Percentiles rank a stretch among this genome's conserved stretches.
phyloP scores from a whole-genome alignment of 164 flowering plant genomes.

The Echeveria elegans region DNA sequence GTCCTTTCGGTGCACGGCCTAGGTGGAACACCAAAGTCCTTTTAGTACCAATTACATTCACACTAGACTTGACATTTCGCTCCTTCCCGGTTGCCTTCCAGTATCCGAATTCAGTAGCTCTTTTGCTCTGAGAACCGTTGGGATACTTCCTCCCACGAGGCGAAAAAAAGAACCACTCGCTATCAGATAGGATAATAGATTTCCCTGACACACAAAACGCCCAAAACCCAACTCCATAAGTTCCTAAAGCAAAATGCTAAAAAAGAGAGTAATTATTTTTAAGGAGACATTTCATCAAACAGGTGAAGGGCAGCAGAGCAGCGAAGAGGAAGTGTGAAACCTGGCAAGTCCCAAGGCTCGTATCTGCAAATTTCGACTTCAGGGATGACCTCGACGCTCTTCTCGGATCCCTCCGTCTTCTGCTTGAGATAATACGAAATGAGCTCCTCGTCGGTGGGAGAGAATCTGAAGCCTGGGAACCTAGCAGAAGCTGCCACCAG shows the following conservation, averaged over 20 bases:
- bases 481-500: neutral
- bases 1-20: slow-evolving; percentile 84
- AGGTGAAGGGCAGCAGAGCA: neutral
- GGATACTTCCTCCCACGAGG: slow-evolving; percentile 77
- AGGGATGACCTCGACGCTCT: slow-evolving; percentile 43
- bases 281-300: slow-evolving; percentile 3
- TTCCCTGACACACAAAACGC: slow-evolving; percentile 24
- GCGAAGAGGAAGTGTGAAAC: slow-evolving; percentile 16
- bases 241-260: neutral
- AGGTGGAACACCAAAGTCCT: slow-evolving; percentile 74
- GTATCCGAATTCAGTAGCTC: slow-evolving; percentile 64
- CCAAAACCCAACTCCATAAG: neutral
- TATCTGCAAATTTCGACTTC: slow-evolving; percentile 47
- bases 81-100: slow-evolving; percentile 91
- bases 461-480: slow-evolving; percentile 3
- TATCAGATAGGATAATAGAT: slow-evolving; percentile 54
- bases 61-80: slow-evolving; percentile 51
- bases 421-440: slow-evolving; percentile 45
- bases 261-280: too few relatives aligned
- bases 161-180: slow-evolving; percentile 81
- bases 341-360: slow-evolving; percentile 82
- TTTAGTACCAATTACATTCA: slow-evolving; percentile 58
- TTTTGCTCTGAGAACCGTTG: slow-evolving; percentile 65
- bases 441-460: slow-evolving; percentile 47
- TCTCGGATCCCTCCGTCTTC: slow-evolving; percentile 42